Evolutionary conservation across 352 stramenopile species (phyloP).

Genomic region (Albugo candida): DNA sequence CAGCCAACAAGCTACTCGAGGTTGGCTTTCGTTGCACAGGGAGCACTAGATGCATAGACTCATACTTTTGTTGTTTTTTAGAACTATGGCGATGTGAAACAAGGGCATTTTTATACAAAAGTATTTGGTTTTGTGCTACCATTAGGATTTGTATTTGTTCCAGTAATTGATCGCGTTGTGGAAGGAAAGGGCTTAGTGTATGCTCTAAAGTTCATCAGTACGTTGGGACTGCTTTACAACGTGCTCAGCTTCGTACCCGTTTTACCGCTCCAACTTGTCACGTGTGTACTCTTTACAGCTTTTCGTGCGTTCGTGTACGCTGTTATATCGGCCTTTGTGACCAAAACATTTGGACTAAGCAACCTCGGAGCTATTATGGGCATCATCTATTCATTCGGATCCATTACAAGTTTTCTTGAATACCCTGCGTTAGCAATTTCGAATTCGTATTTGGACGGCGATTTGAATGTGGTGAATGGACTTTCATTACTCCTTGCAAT

Average conservation of each 20-base stretch:
- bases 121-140: conserved; percentile 72
- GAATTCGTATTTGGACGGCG: conserved; percentile 32
- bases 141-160: conserved; percentile 69
- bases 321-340: conserved; percentile 69
- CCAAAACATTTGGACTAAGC: conserved; percentile 72
- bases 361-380: conserved; percentile 70
- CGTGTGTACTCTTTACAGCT: conserved; percentile 64
- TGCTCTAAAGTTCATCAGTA: conserved; percentile 56
- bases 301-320: conserved; percentile 77
- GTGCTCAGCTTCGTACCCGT: conserved; percentile 39
- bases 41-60: background rate
- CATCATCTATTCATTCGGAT: conserved; percentile 64
- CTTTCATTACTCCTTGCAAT: conserved; percentile 29
- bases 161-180: conserved; percentile 67
- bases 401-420: conserved; percentile 49
- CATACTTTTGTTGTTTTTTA: background rate
- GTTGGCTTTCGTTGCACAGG: too few species aligned
- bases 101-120: conserved; percentile 61
- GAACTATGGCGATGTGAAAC: conserved; percentile 54
- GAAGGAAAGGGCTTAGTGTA: conserved; percentile 40
- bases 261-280: conserved; percentile 37
- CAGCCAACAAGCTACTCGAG: conserved; percentile 63
- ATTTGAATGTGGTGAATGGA: conserved; percentile 31
- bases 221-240: conserved; percentile 53
- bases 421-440: conserved; percentile 58